Base-by-base conservation (phyloP, 768 basidiomycete species). In the Kwoniella dejecticola region DNA sequence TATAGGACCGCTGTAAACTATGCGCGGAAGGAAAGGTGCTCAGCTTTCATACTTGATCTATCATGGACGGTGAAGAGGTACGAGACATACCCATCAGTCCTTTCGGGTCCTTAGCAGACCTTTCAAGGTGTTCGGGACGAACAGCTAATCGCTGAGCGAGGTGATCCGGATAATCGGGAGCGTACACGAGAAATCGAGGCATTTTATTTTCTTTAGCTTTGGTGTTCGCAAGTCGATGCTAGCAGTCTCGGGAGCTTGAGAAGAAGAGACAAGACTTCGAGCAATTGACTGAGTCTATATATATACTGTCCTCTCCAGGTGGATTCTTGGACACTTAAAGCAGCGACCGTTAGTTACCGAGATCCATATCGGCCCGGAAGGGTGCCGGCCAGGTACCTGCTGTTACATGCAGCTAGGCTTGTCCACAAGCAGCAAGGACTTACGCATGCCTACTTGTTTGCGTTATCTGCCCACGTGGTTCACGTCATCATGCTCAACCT, bases 151-250 rank as follows among this genome's bases (percentile, higher is more conserved):
- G 57, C 50, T 64, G 60, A 21, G 71, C 70, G 30, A 77, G 66
- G 17, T 56, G 48, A 52, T 74, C 60, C 17, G 74, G 74, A 56
- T 73, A 67, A 57, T 77, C 76, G 19, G 74, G 76, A 44, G 68
- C 67, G 65, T 71, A 71, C 13, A 62, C 58, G n/a, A 77, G 60
- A 67, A 74, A 77, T 44, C 66, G 61, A 29, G 76, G 76, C 76
- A 77, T 77, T 12, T 29, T 27, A 24, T 5, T 49, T 15, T 13
- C 52, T 17, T 10, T 10, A 30, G 3, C 19, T 3, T 21, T 50
- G 29, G 27, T 11, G 27, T 11, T 48, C n/a, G n/a, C n/a, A n/a
- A n/a, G n/a, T n/a, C n/a, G n/a, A 26, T 26, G 46, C 11, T 12
- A 15, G n/a, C 4, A 23, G n/a, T 48, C n/a, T n/a, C n/a, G n/a